Percentiles rank a stretch among this genome's conserved stretches.
Conservation (phyloP, 768 basidiomycete genomes). For the Pseudohyphozyma bogoriensis region DNA sequence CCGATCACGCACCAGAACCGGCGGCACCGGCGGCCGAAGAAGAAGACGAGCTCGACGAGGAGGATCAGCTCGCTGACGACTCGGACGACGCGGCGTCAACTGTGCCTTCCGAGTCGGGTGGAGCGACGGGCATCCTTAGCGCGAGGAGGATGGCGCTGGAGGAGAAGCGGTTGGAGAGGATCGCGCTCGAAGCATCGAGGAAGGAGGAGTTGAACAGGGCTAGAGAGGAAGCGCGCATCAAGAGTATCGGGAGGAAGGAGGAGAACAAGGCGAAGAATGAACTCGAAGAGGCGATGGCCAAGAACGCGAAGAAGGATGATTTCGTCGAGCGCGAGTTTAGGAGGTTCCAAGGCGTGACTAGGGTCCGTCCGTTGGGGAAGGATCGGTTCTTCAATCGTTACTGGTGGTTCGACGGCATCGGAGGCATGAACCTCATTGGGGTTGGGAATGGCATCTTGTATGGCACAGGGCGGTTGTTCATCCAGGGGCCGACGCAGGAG, state of each 20-base stretch:
- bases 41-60: constrained; percentile 22
- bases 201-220: constrained; percentile 1
- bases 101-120: constrained; percentile 2
- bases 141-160: constrained; percentile 5
- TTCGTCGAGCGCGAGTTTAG: constrained; percentile 89
- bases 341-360: constrained; percentile 68
- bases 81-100: constrained; percentile 12
- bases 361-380: constrained; percentile 77
- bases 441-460: constrained; percentile 70
- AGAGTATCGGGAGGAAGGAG: not conserved
- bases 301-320: constrained; percentile 68
- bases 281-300: constrained; percentile 33
- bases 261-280: not conserved
- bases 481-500: constrained; percentile 81
- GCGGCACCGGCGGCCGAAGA: no score
- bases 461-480: constrained; percentile 78
- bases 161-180: constrained; percentile 15
- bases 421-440: constrained; percentile 45
- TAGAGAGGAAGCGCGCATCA: not conserved
- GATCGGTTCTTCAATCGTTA: constrained; percentile 91
- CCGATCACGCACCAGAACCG: not conserved
- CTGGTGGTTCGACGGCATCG: constrained; percentile 99
- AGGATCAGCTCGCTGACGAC: constrained; percentile 20
- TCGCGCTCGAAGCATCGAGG: not conserved
- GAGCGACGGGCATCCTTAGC: not conserved